phyloP scores from a whole-genome alignment of 108 stramenopile species.

The Fragilariopsis cylindrus region DNA sequence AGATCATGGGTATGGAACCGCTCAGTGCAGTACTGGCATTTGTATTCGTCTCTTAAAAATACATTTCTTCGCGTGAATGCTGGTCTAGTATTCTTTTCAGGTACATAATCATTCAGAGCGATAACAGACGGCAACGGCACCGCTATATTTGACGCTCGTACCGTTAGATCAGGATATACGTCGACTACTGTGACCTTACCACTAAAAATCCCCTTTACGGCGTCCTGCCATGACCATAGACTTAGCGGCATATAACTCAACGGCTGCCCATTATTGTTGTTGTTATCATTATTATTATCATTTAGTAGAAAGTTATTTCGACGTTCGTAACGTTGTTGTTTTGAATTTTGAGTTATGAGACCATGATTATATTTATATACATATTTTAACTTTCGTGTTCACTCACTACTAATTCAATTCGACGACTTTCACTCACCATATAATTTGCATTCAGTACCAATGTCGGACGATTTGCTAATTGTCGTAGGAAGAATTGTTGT shows the following conservation, averaged over 20 bases:
- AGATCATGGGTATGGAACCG: constrained; percentile 71
- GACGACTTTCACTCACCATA: constrained; percentile 36
- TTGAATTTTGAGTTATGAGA: background rate
- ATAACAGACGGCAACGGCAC: constrained; percentile 79
- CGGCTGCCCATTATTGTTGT: constrained; percentile 3
- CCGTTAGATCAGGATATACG: constrained; percentile 68
- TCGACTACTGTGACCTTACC: constrained; percentile 87
- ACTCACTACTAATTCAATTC: too few species aligned
- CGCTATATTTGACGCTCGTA: constrained; percentile 73
- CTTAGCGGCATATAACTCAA: constrained; percentile 66
- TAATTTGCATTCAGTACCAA: constrained; percentile 88
- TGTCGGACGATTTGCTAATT: constrained; percentile 65
- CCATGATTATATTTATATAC: background rate
- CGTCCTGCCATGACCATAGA: constrained; percentile 85
- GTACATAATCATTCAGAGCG: constrained; percentile 79
- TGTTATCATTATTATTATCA: background rate
- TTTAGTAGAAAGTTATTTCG: background rate
- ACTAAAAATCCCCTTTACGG: constrained; percentile 80
- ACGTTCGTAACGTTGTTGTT: background rate
- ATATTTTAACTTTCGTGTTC: background rate
- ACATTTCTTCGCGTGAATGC: constrained; percentile 87
- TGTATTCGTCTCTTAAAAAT: constrained; percentile 83
- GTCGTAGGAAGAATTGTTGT: constrained; percentile 29
- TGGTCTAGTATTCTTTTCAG: constrained; percentile 41
- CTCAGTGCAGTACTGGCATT: constrained; percentile 80